phyloP scores from a whole-genome alignment of 1,139 yeast genomes.

The Yamadazyma buinensis region DNA sequence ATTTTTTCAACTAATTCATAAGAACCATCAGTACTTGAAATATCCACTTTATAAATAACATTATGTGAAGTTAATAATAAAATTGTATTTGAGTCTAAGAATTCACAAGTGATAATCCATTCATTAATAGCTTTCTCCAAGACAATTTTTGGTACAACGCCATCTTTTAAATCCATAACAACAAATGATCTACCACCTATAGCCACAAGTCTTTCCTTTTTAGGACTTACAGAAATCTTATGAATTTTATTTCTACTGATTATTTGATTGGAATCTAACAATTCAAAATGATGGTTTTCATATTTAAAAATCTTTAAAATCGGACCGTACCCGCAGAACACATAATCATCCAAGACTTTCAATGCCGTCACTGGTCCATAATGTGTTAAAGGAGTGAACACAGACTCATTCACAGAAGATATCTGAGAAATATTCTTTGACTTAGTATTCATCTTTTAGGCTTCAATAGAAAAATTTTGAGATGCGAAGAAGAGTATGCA shows the following conservation, averaged over 20 bases:
- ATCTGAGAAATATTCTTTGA: constrained; percentile 2
- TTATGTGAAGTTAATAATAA: constrained; percentile 80
- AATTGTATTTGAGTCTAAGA: constrained; percentile 32
- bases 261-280: constrained; percentile 41
- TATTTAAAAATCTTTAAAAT: constrained; percentile 49
- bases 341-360: constrained; percentile 33
- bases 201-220: constrained; percentile 34
- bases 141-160: constrained; percentile 20
- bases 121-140: constrained; percentile 59
- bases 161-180: constrained; percentile 36
- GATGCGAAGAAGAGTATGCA: constrained; percentile 2
- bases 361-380: constrained; percentile 77
- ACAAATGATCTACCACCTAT: constrained; percentile 76
- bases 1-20: constrained; percentile 33
- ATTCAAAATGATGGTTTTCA: constrained; percentile 24
- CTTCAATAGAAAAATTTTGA: constrained; percentile 1
- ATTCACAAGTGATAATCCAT: constrained; percentile 70
- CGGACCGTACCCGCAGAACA: constrained; percentile 79
- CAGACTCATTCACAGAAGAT: constrained; percentile 19
- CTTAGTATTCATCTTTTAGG: background rate
- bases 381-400: constrained; percentile 32
- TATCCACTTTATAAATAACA: constrained; percentile 49
- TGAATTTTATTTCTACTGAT: constrained; percentile 78
- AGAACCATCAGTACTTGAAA: constrained; percentile 14
- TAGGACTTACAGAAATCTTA: constrained; percentile 47